Evolutionary conservation across 345 rosid genomes (phyloP).

Genomic region (Schrenkiella parvula): DNA sequence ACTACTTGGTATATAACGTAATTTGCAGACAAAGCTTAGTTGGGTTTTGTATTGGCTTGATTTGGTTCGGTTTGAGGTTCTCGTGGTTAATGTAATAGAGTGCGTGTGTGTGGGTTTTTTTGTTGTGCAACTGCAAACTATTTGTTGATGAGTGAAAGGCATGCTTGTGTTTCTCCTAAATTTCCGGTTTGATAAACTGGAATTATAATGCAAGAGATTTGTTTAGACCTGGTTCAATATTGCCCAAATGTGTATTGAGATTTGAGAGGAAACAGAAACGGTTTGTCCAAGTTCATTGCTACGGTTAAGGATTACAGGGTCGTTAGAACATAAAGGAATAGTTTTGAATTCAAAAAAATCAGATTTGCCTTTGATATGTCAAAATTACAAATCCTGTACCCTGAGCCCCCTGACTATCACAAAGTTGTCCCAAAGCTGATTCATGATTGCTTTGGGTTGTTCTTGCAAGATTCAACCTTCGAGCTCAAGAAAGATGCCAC

Average conservation of each 20-base stretch:
- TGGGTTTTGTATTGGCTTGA: conserved; percentile 17
- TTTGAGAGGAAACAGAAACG: not conserved
- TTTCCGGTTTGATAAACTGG: no score
- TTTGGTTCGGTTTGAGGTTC: not conserved
- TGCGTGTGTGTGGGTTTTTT: conserved; percentile 5
- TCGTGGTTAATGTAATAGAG: conserved; percentile 11
- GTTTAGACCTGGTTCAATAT: not conserved
- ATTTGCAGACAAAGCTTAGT: conserved; percentile 15
- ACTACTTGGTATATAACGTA: conserved; percentile 19
- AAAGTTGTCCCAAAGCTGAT: not conserved
- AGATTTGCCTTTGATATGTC: not conserved
- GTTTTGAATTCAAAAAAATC: not conserved
- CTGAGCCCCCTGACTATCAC: not conserved
- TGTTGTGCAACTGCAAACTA: conserved; percentile 30
- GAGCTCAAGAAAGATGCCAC: conserved; percentile 40
- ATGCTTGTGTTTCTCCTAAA: conserved; percentile 6
- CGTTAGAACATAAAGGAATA: not conserved
- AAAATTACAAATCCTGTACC: not conserved
- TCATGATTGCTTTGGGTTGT: conserved; percentile 15
- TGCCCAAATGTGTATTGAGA: not conserved
- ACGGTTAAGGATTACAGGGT: not conserved
- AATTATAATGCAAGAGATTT: not conserved
- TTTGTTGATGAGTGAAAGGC: conserved; percentile 19
- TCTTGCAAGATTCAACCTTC: conserved; percentile 15
- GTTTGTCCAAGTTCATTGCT: not conserved